Evolutionary conservation across 2,329 filamentous ascomycete species (phyloP), one percentile per base, ranked within the genome.

Genomic region (Fusarium staphyleae): DNA sequence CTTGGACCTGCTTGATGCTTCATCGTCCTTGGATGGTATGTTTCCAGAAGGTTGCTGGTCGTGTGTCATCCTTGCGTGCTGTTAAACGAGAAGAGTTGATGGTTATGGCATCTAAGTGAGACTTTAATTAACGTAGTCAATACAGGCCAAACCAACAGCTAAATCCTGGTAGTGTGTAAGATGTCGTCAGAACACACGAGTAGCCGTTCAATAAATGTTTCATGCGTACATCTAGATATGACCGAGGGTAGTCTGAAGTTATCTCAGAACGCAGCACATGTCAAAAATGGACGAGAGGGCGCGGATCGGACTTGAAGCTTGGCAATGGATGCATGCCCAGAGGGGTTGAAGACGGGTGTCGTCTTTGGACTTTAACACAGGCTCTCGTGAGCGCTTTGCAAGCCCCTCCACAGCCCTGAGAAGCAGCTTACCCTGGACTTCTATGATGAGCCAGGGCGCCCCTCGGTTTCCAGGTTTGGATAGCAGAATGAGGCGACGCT

Each of bases 251-350:
- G 22, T 24, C 45, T 50, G 54, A 55, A 46, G 44, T 50, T 40
- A 26, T 45, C 14, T 40, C 40, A 35, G 43, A 13, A n/a, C 22
- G n/a, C 2, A 44, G 55, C 59, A 62, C 59, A 62, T 62, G 59
- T 56, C 50, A 62, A 55, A 51, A 32, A 13, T 30, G 34, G 63
- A 51, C 65, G 63, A 62, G 51, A 61, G 63, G 63, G 63, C 63
- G 59, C 51, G 56, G 63, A 65, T 65, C 63, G 52, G 45, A 49
- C 47, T 32, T 50, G 30, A 37, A 43, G 47, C 49, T 58, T 49
- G 35, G 52, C 48, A 43, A 48, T 41, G 36, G 51, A 49, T 48
- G 44, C 28, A n/a, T n/a, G n/a, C 54, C 41, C 35, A 48, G 60
- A 51, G 32, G 15, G 48, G 52, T 57, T 57, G 44, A 53, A 56